Percentiles rank a stretch among this genome's conserved stretches.
phyloP scores from a whole-genome alignment of 139 green algal species.

The Helicosporidium sp. region DNA sequence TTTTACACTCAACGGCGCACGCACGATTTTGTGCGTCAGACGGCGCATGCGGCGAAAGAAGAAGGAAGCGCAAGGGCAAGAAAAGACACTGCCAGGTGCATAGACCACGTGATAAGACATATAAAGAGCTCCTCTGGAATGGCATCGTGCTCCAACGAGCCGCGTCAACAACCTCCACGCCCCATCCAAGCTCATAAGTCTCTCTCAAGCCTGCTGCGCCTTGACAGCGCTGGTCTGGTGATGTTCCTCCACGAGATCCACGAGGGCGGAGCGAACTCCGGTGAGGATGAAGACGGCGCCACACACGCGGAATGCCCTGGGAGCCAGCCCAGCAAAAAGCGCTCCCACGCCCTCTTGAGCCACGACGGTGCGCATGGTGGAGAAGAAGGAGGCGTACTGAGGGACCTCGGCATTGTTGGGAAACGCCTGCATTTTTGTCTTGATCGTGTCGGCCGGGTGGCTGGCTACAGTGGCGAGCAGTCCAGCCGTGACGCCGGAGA shows the following conservation, averaged over 20 bases:
- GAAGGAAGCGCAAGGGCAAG: no score
- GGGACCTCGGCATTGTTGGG: constrained; percentile 4
- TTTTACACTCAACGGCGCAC: no score
- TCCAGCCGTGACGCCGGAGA: constrained; percentile 42
- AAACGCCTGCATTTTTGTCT: constrained; percentile 65
- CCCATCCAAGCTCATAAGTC: no score
- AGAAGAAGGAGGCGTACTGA: constrained; percentile 8
- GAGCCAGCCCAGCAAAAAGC: constrained; percentile 12
- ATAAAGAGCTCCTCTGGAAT: no score
- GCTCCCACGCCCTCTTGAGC: constrained; percentile 3
- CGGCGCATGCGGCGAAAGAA: no score
- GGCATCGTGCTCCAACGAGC: no score
- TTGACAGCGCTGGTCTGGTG: no score
- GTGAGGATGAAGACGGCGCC: constrained; percentile 20
- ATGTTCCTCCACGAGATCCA: neutral
- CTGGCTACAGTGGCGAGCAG: constrained; percentile 45
- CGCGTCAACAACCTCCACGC: no score
- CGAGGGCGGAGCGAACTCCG: neutral
- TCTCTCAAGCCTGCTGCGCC: no score
- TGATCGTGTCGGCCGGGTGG: constrained; percentile 74
- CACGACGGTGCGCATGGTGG: constrained; percentile 9
- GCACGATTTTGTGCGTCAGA: no score
- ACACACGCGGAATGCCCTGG: constrained; percentile 10
- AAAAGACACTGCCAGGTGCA: no score
- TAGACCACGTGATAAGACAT: no score